These are phyloP conservation scores for Phanerodontia chrysosporium DNA, from an alignment of 768 basidiomycete species.

Conservation along the genomic window DNA sequence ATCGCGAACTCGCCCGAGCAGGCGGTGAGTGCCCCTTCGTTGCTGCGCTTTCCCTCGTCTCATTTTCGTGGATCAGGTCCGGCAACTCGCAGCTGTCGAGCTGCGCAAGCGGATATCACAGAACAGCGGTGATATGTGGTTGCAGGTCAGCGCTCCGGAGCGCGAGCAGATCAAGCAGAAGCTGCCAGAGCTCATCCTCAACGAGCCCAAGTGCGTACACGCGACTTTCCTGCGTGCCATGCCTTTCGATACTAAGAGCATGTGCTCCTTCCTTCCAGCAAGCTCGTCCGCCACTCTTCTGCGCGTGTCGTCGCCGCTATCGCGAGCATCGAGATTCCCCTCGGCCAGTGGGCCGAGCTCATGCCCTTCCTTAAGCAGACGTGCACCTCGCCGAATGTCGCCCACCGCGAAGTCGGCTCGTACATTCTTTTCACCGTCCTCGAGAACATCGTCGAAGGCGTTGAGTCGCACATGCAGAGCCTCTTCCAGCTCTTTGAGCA, in stretches of 20 bases:
- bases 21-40: slow-evolving; percentile 50
- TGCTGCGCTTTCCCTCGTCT: slow-evolving; percentile 7
- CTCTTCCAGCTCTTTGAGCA: slow-evolving; percentile 78
- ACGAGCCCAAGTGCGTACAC: slow-evolving; percentile 66
- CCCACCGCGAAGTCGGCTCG: slow-evolving; percentile 88
- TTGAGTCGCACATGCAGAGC: slow-evolving; percentile 67
- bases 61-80: slow-evolving; percentile 51
- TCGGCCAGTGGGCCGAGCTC: slow-evolving; percentile 79
- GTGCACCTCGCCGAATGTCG: slow-evolving; percentile 58
- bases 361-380: slow-evolving; percentile 84
- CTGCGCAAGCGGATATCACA: slow-evolving; percentile 86
- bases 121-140: slow-evolving; percentile 83
- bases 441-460: slow-evolving; percentile 87
- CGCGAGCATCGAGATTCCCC: slow-evolving; percentile 80
- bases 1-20: slow-evolving; percentile 80
- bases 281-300: slow-evolving; percentile 87
- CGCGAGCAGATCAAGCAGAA: slow-evolving; percentile 83
- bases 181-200: slow-evolving; percentile 72
- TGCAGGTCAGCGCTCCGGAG: slow-evolving; percentile 56
- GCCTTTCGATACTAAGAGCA: slow-evolving; percentile 10
- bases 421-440: slow-evolving; percentile 89
- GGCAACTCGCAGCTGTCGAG: slow-evolving; percentile 96
- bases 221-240: background rate
- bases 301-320: slow-evolving; percentile 92
- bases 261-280: slow-evolving; percentile 42